Base-by-base conservation (phyloP, 164 flowering plant genomes). In the Stephania japonica region DNA sequence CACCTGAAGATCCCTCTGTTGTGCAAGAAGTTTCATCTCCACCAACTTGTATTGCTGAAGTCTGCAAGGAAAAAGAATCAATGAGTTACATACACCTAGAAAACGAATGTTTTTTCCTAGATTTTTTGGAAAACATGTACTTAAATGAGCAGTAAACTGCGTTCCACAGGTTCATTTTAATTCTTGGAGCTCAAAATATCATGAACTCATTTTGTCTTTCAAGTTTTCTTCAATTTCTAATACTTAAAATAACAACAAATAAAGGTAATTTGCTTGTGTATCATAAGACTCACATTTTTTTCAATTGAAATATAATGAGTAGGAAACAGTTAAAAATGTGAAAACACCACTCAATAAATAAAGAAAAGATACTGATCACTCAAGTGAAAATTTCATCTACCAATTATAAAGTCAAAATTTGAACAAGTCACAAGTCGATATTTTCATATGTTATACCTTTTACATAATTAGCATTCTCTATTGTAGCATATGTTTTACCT, bases 1-100 rank as follows among this genome's bases (percentile, higher is more conserved):
- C 68, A 89, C 97, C 91, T 88, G 94, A 71, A 92, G 97, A 73
- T 90, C 97, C 76, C 93, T 89, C 59, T 91, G 94, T 71, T 90
- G 94, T 61, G 97, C 97, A 72, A 90, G 93, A 76, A 90, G 93
- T 77, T 90, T 91, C 97, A 91, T 91, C 80, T 91, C 94, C 24
- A 89, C 97, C 78, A 90, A 41, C 79, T 86, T 91, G 81, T 91
- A 91, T 75, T 90, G 93, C 85, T 91, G 92, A 80, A 91, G 88
- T 73, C 97, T 91, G 85, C 77, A 80, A 38, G n/a, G 53, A 47
- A 18, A 69, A 11, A 42, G 26, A 13, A 42, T 42, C 24, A 32
- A 32, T 38, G 14, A 32, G 42, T 67, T 14, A 32, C 42, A 9
- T 12, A 12, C 7, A 0, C 16, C 8, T 32, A 27, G 7, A 7